These are phyloP conservation scores for Podospora pseudocomata DNA, from an alignment of 495 filamentous ascomycete genomes.

Conservation along the genomic window DNA sequence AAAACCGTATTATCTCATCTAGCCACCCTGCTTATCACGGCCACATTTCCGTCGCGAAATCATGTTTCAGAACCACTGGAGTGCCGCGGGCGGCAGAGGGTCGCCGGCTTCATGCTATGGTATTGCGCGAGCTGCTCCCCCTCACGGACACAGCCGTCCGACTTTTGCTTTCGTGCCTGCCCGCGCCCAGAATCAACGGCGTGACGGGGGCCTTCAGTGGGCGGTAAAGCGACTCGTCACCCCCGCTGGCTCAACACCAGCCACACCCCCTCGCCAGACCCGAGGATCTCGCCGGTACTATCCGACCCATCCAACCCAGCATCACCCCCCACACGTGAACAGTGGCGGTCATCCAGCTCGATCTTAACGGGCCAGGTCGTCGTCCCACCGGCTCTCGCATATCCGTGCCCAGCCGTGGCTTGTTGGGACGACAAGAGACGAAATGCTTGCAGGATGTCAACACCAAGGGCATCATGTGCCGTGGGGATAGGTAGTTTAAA, in stretches of 20 bases:
- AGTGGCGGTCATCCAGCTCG: background rate
- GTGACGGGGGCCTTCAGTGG: too few relatives aligned
- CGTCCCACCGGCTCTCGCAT: background rate
- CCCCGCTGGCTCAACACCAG: conserved; percentile 7
- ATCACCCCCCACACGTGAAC: conserved; percentile 10
- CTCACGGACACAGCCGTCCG: too few relatives aligned
- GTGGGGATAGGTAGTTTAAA: background rate
- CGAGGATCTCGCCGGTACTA: background rate
- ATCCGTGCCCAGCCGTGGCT: conserved; percentile 1
- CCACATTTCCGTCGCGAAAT: background rate
- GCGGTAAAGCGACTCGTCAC: conserved; percentile 5
- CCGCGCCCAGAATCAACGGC: too few relatives aligned
- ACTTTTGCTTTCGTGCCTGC: too few relatives aligned
- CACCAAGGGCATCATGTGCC: too few relatives aligned
- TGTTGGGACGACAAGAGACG: too few relatives aligned
- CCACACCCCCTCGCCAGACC: background rate
- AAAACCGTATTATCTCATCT: too few relatives aligned
- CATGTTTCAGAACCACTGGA: background rate
- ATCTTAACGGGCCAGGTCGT: background rate
- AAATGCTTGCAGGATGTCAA: too few relatives aligned
- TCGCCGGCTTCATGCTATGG: too few relatives aligned
- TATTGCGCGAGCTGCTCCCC: too few relatives aligned
- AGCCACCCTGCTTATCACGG: too few relatives aligned
- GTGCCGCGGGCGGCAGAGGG: background rate
- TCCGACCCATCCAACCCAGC: background rate